These are phyloP conservation scores for Boletus sp. DNA, from an alignment of 1,284 basidiomycete species.

Conservation along the genomic window DNA sequence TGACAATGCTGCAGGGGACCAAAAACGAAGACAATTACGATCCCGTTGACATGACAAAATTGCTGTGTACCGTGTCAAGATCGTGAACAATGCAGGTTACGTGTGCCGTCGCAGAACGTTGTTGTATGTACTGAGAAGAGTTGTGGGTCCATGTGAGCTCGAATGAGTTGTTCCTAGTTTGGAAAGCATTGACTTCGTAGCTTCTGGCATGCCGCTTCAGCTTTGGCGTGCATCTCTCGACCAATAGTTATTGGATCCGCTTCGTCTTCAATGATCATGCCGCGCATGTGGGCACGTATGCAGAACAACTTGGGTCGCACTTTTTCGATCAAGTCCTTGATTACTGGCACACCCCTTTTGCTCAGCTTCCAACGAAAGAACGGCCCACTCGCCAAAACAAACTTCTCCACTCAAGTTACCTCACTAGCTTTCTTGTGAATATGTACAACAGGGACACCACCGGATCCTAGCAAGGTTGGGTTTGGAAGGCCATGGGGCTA, in stretches of 20 bases:
- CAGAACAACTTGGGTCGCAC: not conserved
- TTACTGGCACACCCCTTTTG: not conserved
- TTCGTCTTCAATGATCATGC: not conserved
- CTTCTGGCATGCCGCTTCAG: too few species aligned
- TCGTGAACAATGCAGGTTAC: too few species aligned
- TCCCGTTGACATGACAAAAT: constrained; percentile 12
- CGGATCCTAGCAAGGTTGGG: not conserved
- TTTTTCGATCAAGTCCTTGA: constrained; percentile 4
- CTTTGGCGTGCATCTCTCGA: not conserved
- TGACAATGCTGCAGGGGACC: too few species aligned
- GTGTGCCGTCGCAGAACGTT: too few species aligned
- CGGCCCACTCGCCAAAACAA: not conserved
- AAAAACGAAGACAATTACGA: constrained; percentile 5
- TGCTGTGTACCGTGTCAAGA: not conserved
- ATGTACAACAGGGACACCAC: not conserved
- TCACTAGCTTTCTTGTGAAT: not conserved
- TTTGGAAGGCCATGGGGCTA: not conserved
- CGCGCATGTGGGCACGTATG: not conserved
- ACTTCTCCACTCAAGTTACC: not conserved
- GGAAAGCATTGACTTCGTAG: too few species aligned
- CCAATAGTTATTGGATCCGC: not conserved
- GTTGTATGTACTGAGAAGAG: too few species aligned
- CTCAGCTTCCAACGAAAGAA: not conserved
- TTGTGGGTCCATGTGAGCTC: too few species aligned
- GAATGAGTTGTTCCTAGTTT: too few species aligned